Conservation (phyloP, 257 asterid genomes). For the Jaltomata sinuosa region DNA sequence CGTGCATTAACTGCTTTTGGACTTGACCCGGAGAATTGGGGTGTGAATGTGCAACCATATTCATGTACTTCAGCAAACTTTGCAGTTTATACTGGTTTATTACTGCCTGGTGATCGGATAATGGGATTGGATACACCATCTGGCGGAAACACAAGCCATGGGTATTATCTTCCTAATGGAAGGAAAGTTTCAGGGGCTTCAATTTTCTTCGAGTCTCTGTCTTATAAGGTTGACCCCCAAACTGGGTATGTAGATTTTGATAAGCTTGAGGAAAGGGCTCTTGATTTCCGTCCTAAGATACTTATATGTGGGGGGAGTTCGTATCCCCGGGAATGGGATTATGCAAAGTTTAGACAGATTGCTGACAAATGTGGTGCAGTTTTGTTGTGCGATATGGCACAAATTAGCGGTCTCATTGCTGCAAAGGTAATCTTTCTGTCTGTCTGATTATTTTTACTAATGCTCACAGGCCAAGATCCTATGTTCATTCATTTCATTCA, state of each 20-base stretch:
- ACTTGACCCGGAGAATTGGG: slow-evolving; percentile 69
- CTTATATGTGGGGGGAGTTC: slow-evolving; percentile 92
- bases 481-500: background rate
- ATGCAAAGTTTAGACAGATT: slow-evolving; percentile 60
- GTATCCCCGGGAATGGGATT: slow-evolving; percentile 89
- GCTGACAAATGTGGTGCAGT: slow-evolving; percentile 90
- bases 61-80: slow-evolving; percentile 85
- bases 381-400: slow-evolving; percentile 90
- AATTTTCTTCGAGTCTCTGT: slow-evolving; percentile 69
- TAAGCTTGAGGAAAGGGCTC: slow-evolving; percentile 80
- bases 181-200: slow-evolving; percentile 93
- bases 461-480: background rate
- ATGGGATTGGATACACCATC: slow-evolving; percentile 94
- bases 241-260: slow-evolving; percentile 78
- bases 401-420: slow-evolving; percentile 83
- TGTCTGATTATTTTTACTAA: background rate
- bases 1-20: slow-evolving; percentile 80
- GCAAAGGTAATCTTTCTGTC: slow-evolving; percentile 48
- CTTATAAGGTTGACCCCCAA: slow-evolving; percentile 71
- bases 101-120: slow-evolving; percentile 87
- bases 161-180: slow-evolving; percentile 91
- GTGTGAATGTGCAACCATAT: slow-evolving; percentile 89
- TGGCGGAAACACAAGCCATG: slow-evolving; percentile 96
- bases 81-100: slow-evolving; percentile 76
- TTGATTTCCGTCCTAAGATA: slow-evolving; percentile 84